Base-by-base conservation (phyloP, 768 basidiomycete genomes). In the Rhizopogon rudus region DNA sequence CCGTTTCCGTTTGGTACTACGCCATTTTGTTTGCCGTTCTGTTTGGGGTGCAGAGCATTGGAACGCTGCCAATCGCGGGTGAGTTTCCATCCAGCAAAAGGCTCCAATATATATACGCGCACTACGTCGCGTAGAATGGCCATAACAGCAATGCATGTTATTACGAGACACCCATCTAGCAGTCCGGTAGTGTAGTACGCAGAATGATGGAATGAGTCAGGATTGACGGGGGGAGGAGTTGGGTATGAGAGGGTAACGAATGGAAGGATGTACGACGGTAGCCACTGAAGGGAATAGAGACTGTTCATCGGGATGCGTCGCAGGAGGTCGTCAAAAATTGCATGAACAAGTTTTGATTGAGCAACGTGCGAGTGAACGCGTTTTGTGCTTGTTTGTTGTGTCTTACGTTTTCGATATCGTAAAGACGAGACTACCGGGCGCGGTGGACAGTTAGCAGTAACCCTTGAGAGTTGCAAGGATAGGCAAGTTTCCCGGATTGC, bases 141-240 rank as follows among this genome's bases (percentile, higher is more conserved):
- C 83, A 97, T 93, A 61, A 87, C 74, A 13, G 87, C 81, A 55
- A 97, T 91, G 70, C 82, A 88, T n/a, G 86, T 81, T 53, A 93
- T 71, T 55, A 94, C 77, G 63, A 96, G 67, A 65, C 84, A 93
- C n/a, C 80, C 70, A 68, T 99, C 97, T 56, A 81, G 77, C 29
- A 74, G 73, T n/a, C 93, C 93, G 22, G 81, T 84, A 49, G 65
- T 75, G 67, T 91, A 95, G 68, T 92, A 87, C 50, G 69, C 59
- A 40, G 86, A 84, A 68, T 83, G 65, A 31, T 75, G 84, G 72
- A 91, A 93, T 5, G 88, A 89, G 73, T 91, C 90, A 49, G 84
- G 77, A 31, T 77, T 58, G 12, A 66, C 55, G 17, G 90, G 89
- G 9, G 79, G 67, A 8, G 72, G 54, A 3, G 78, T 79, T 33